Evolutionary conservation across 1,284 basidiomycete species (phyloP).

Genomic region (Tilletia caries): DNA sequence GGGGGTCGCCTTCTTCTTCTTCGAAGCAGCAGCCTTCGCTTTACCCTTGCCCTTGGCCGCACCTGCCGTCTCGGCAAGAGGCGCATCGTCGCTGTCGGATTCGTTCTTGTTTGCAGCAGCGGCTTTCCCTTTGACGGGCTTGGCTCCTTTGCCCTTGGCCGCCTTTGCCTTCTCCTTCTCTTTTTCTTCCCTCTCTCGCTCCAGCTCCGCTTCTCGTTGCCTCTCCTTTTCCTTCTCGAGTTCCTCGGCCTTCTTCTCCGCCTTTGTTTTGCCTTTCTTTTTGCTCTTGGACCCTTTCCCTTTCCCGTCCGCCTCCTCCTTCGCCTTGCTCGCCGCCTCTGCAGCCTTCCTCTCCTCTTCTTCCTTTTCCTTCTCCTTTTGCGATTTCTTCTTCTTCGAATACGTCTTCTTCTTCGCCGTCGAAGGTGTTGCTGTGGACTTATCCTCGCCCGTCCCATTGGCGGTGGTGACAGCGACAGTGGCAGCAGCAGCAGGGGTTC

Average conservation of each 20-base stretch:
- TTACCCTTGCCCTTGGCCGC: slow-evolving; percentile 45
- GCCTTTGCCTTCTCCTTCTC: slow-evolving; percentile 42
- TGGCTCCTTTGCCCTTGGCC: slow-evolving; percentile 24
- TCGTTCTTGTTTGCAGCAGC: slow-evolving; percentile 12
- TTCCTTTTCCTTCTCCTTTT: slow-evolving; percentile 29
- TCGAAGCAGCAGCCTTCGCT: not conserved
- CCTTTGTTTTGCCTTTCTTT: slow-evolving; percentile 37
- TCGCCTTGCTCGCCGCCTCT: slow-evolving; percentile 24
- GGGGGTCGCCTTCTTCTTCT: slow-evolving; percentile 1
- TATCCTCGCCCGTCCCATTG: slow-evolving; percentile 5
- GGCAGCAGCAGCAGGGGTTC: slow-evolving; percentile 9
- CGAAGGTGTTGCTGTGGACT: slow-evolving; percentile 16
- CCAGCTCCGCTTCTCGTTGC: slow-evolving; percentile 30
- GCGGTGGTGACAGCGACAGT: too few relatives aligned
- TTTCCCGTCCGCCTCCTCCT: slow-evolving; percentile 19
- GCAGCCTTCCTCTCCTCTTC: slow-evolving; percentile 23
- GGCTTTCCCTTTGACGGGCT: slow-evolving; percentile 32
- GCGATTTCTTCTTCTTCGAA: slow-evolving; percentile 41
- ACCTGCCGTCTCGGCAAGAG: slow-evolving; percentile 25
- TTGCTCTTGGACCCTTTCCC: slow-evolving; percentile 16
- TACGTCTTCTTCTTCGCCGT: slow-evolving; percentile 29
- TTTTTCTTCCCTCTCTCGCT: slow-evolving; percentile 30
- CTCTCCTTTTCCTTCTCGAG: slow-evolving; percentile 3
- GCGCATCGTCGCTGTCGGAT: slow-evolving; percentile 3
- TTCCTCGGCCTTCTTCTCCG: slow-evolving; percentile 20